These are phyloP conservation scores for Trichoderma reesei DNA, from an alignment of 495 filamentous ascomycete genomes.

Conservation along the genomic window DNA sequence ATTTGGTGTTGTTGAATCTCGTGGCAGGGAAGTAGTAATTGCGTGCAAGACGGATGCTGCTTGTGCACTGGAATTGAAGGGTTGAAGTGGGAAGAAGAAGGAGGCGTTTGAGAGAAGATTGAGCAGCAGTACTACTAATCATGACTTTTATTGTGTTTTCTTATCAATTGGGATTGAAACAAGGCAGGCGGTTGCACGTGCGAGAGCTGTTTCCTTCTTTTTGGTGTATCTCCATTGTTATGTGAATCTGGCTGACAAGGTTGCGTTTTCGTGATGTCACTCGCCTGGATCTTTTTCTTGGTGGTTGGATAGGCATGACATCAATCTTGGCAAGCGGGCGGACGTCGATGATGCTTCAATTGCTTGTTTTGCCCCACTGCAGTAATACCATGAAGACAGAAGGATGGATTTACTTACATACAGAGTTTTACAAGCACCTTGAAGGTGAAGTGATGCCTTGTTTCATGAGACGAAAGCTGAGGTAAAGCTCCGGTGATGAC, in stretches of 20 bases:
- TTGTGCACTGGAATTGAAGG: background rate
- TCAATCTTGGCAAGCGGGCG: background rate
- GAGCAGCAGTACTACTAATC: background rate
- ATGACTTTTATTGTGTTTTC: background rate
- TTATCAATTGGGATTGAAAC: too few species aligned
- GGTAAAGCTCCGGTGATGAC: too few species aligned
- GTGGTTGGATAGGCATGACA: background rate
- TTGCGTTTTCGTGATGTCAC: constrained; percentile 3
- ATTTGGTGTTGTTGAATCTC: background rate
- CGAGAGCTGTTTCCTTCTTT: background rate
- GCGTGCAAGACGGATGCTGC: background rate
- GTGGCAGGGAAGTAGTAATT: background rate
- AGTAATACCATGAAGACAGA: too few species aligned
- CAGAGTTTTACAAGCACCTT: too few species aligned
- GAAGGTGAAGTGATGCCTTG: too few species aligned
- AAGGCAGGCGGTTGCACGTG: too few species aligned
- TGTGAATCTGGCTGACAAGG: background rate
- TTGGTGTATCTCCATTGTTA: background rate
- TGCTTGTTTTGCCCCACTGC: background rate
- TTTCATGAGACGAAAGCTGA: too few species aligned
- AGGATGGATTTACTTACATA: too few species aligned
- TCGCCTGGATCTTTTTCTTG: too few species aligned
- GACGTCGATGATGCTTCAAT: background rate
- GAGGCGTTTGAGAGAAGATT: background rate
- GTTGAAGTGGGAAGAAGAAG: too few species aligned